These are phyloP conservation scores for Ochetophila trinervis DNA, from an alignment of 306 rosid genomes.

Conservation along the genomic window DNA sequence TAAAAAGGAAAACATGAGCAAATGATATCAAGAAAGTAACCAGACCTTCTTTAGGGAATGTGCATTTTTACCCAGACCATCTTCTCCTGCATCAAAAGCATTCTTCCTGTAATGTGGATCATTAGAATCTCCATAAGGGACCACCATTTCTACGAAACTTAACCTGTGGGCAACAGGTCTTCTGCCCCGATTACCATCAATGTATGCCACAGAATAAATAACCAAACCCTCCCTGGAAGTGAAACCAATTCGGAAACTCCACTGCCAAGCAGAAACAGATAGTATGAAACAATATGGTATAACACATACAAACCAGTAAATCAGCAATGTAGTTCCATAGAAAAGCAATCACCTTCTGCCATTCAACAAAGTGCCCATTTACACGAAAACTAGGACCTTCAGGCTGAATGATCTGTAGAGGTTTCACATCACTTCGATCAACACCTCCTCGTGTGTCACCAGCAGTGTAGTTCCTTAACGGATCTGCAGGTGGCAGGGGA, in stretches of 20 bases:
- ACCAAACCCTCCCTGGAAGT: conserved; percentile 75
- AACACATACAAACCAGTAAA: conserved; percentile 13
- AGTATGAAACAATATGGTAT: conserved; percentile 1
- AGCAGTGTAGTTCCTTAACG: conserved; percentile 64
- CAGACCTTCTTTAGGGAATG: conserved; percentile 79
- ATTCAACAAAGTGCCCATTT: conserved; percentile 64
- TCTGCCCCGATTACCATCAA: conserved; percentile 74
- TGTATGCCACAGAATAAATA: conserved; percentile 62
- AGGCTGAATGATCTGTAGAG: conserved; percentile 66
- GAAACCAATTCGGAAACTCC: conserved; percentile 81
- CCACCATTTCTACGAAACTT: conserved; percentile 86
- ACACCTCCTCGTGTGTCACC: conserved; percentile 82
- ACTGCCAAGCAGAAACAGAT: conserved; percentile 44
- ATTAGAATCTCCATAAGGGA: conserved; percentile 85
- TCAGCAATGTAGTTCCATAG: conserved; percentile 8
- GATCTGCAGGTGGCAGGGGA: conserved; percentile 81
- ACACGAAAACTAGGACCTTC: conserved; percentile 87
- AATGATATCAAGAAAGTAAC: conserved; percentile 4
- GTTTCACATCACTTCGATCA: conserved; percentile 81
- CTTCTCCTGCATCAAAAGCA: conserved; percentile 90
- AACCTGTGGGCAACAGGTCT: conserved; percentile 73
- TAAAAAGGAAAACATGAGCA: background rate
- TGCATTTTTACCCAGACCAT: conserved; percentile 77
- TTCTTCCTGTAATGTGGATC: conserved; percentile 84
- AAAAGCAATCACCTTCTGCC: conserved; percentile 60